phyloP scores from a whole-genome alignment of 345 rosid genomes.

The Gossypium raimondii region DNA sequence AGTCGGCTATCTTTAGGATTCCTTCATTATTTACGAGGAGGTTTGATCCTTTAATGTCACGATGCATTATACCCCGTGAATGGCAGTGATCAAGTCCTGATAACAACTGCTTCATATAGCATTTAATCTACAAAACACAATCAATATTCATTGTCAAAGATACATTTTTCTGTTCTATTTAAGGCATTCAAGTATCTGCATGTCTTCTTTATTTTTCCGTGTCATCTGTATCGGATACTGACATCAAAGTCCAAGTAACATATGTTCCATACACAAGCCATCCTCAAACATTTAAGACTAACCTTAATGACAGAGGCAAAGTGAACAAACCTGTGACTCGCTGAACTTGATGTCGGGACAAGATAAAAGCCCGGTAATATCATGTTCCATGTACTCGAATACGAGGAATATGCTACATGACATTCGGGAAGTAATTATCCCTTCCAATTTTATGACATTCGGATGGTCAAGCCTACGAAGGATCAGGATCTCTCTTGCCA shows the following conservation, averaged over 20 bases:
- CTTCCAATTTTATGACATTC: constrained; percentile 83
- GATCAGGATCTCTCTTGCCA: constrained; percentile 95
- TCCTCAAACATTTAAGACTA: neutral
- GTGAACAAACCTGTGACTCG: constrained; percentile 71
- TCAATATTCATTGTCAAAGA: neutral
- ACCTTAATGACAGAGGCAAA: constrained; percentile 11
- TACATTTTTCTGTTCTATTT: neutral
- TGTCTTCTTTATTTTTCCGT: neutral
- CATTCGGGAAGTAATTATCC: constrained; percentile 74
- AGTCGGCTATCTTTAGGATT: constrained; percentile 82
- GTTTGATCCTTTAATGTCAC: constrained; percentile 95
- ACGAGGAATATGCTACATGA: constrained; percentile 87
- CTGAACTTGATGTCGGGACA: constrained; percentile 40
- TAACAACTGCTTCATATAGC: constrained; percentile 82
- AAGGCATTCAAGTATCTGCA: neutral
- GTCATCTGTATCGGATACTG: neutral
- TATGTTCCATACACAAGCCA: neutral
- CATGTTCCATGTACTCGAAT: constrained; percentile 99
- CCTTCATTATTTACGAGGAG: constrained; percentile 93
- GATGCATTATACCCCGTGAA: constrained; percentile 84
- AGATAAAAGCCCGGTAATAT: constrained; percentile 73
- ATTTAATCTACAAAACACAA: constrained; percentile 59
- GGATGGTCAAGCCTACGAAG: constrained; percentile 90
- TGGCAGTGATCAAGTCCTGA: constrained; percentile 95
- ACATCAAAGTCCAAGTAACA: neutral